A percentile compares a stretch with the other conserved stretches of the same genome.
These are phyloP conservation scores for Ogataea zsoltii DNA, from an alignment of 805 yeast genomes.

Conservation along the genomic window DNA sequence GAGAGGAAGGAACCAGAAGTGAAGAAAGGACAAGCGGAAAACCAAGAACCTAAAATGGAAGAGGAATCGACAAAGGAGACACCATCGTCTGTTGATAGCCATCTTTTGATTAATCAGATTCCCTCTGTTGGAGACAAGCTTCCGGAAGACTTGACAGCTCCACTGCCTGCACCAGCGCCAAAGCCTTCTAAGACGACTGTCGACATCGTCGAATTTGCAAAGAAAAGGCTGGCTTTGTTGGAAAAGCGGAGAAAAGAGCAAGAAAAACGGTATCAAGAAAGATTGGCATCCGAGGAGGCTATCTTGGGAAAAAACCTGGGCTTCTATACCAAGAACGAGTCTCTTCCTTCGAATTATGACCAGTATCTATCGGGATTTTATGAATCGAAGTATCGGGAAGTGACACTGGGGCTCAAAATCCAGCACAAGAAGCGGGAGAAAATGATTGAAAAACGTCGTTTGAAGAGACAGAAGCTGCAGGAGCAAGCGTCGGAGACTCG, in stretches of 20 bases:
- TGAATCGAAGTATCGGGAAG: slow-evolving; percentile 21
- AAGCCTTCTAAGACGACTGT: slow-evolving; percentile 31
- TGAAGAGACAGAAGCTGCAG: slow-evolving; percentile 30
- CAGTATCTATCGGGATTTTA: slow-evolving; percentile 21
- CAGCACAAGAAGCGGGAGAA: slow-evolving; percentile 36
- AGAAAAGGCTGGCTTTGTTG: slow-evolving; percentile 42
- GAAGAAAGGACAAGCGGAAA: too few relatives aligned
- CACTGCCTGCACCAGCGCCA: too few relatives aligned
- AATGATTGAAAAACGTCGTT: slow-evolving; percentile 30
- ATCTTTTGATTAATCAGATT: too few relatives aligned
- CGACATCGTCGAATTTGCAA: slow-evolving; percentile 60
- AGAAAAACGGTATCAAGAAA: slow-evolving; percentile 35
- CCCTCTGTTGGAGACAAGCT: too few relatives aligned
- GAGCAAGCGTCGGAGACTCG: slow-evolving; percentile 18
- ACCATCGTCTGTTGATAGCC: not conserved
- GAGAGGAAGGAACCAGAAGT: slow-evolving; percentile 2
- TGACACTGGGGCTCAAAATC: slow-evolving; percentile 29
- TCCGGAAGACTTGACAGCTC: too few relatives aligned
- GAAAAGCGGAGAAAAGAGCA: slow-evolving; percentile 35
- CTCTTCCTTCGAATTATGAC: slow-evolving; percentile 26
- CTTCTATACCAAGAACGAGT: slow-evolving; percentile 26
- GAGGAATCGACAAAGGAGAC: too few relatives aligned
- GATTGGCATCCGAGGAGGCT: slow-evolving; percentile 35
- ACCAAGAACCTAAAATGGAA: too few relatives aligned
- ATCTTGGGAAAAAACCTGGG: slow-evolving; percentile 34